Evolutionary conservation across 2,329 filamentous ascomycete genomes (phyloP), one percentile per base, ranked within the genome.

Genomic region (Talaromyces piceae): DNA sequence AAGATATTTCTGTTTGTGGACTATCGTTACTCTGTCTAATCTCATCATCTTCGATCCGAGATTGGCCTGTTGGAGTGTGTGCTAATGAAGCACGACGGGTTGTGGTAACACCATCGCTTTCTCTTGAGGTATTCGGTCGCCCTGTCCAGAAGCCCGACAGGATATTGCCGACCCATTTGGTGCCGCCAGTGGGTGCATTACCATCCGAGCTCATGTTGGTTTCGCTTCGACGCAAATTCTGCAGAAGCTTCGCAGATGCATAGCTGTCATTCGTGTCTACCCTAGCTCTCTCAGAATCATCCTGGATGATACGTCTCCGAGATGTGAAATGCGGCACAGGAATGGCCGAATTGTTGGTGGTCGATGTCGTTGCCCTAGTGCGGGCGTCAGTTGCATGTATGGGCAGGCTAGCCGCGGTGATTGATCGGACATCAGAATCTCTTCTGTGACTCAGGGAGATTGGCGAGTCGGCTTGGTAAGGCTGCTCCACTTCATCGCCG

Each of bases 61-160:
- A 27, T 8, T 44, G 33, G 25, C 23, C 37, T 18, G 49, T 20
- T 27, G 25, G 26, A 22, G 37, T 46, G 27, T 54, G 33, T 13
- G 37, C 39, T 23, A 50, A n/a, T 3, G 49, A 54, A 22, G 28
- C 27, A 41, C 52, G 52, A 12, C 52, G 49, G 33, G 25, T 13
- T 23, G 52, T 41, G n/a, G 22, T 25, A 6, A 13, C n/a, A 18
- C 28, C 43, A 11, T 41, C 49, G 7, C 45, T 18, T 16, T 41
- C 49, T 22, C 45, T 30, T 39, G 76, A 73, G 2, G 76, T 76
- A 43, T 71, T 72, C 45, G 75, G 72, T 13, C 70, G 73, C 30
- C 70, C 67, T 56, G 68, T 74, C 79, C 79, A 82, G 52, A 82
- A 72, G 2, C 73, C 73, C 52, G 76, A 80, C 57, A 80, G 74